Base-by-base conservation (phyloP, 2,329 filamentous ascomycete species). In the Emericellopsis atlantica region DNA sequence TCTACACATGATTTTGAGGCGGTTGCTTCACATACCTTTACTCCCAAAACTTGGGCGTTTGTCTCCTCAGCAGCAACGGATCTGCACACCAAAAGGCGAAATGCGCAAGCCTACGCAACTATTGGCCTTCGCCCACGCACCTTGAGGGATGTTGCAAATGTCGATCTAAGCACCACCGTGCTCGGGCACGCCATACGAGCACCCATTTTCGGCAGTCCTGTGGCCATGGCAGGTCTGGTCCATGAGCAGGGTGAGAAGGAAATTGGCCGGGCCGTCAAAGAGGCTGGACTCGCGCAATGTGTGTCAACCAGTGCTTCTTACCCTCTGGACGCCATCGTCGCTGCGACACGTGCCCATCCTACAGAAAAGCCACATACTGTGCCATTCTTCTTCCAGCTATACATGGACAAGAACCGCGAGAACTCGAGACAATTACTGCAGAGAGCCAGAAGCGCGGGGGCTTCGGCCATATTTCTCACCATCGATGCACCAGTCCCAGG, bases 11-110 rank as follows among this genome's bases (percentile, higher is more conserved):
- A 83, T 57, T 82, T 82, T 51, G 69, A 75, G 40, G 44, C 59
- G 10, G 74, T 70, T 0, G 78, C 79, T 4, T 65, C 68, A 14
- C 60, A 62, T 22, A 70, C 68, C 6, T 65, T 79, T 37, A 66
- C 67, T 8, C 66, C 70, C 18, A 83, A 84, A 51, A 73, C 78
- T n/a, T 82, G 76, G 75, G 79, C 79, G 1, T 84, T 82, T 51
- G 74, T 79, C 52, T 80, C 75, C 16, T 80, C 76, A 8, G 79
- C 78, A 2, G 74, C 79, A 10, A 81, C 76, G 6, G 79, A 70
- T 51, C 55, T 64, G n/a, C 68, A 69, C 49, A 74, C 79, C 32
- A 73, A 78, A 37, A 48, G 46, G 39, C 65, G 68, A 39, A 84
- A 83, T 53, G 65, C 61, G 21, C 61, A 66, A 0, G 61, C 67